These are phyloP conservation scores for Gyromitra esculenta DNA, from an alignment of 2,329 filamentous ascomycete genomes.

Conservation along the genomic window DNA sequence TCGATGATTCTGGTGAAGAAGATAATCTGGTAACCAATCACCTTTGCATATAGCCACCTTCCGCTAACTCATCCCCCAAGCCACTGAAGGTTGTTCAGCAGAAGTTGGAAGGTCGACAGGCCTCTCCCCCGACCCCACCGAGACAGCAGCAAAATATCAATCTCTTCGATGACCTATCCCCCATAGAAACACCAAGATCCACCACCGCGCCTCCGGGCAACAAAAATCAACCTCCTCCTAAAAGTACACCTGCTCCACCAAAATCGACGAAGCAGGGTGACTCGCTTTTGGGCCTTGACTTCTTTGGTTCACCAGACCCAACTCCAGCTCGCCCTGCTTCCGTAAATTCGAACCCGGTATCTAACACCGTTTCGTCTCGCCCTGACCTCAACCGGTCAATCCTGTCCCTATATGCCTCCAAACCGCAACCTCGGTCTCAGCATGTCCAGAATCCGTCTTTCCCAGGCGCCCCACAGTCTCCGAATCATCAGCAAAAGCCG, in stretches of 20 bases:
- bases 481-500: slow-evolving; percentile 65
- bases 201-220: slow-evolving; percentile 74
- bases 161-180: slow-evolving; percentile 75
- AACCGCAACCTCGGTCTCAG: slow-evolving; percentile 65
- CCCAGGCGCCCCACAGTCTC: slow-evolving; percentile 59
- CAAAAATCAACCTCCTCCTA: slow-evolving; percentile 67
- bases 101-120: slow-evolving; percentile 71
- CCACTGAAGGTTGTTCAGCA: slow-evolving; percentile 75
- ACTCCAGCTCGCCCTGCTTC: slow-evolving; percentile 68
- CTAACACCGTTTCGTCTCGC: slow-evolving; percentile 79
- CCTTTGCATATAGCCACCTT: not conserved
- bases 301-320: slow-evolving; percentile 83
- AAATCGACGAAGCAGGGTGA: slow-evolving; percentile 77
- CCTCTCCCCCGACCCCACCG: slow-evolving; percentile 60
- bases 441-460: slow-evolving; percentile 47
- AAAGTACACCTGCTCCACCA: slow-evolving; percentile 73
- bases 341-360: slow-evolving; percentile 54
- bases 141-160: slow-evolving; percentile 70
- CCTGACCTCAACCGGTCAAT: slow-evolving; percentile 98
- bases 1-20: slow-evolving; percentile 86
- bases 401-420: slow-evolving; percentile 88
- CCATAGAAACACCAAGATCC: slow-evolving; percentile 74
- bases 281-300: slow-evolving; percentile 90
- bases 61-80: slow-evolving; percentile 60
- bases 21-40: slow-evolving; percentile 71